Conservation (phyloP, 805 yeast genomes). For the Myxozyma neglecta region DNA sequence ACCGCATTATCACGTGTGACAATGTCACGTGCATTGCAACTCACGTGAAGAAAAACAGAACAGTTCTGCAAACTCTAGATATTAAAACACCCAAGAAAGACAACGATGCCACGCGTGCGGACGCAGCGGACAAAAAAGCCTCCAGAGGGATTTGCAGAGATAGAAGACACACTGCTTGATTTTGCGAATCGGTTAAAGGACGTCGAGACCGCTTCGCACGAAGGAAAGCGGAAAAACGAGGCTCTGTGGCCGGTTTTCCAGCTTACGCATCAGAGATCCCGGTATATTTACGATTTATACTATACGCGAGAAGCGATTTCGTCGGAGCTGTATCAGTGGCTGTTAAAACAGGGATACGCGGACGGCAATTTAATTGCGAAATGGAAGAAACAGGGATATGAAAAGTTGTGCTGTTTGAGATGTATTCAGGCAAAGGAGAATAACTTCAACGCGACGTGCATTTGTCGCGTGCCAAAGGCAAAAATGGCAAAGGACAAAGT, state of each 20-base stretch:
- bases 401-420: slow-evolving; percentile 75
- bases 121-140: slow-evolving; percentile 52
- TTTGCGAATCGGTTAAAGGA: slow-evolving; percentile 60
- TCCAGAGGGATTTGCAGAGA: slow-evolving; percentile 72
- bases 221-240: slow-evolving; percentile 54
- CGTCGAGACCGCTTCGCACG: slow-evolving; percentile 39
- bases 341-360: slow-evolving; percentile 62
- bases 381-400: slow-evolving; percentile 85
- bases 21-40: no score
- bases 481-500: slow-evolving; percentile 42
- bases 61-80: no score
- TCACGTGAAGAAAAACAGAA: no score
- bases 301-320: slow-evolving; percentile 70
- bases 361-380: slow-evolving; percentile 76
- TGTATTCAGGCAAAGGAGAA: slow-evolving; percentile 69
- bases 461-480: slow-evolving; percentile 79
- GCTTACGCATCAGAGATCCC: slow-evolving; percentile 70
- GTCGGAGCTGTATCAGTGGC: slow-evolving; percentile 68
- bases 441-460: slow-evolving; percentile 68
- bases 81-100: not conserved
- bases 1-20: not conserved
- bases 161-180: slow-evolving; percentile 64
- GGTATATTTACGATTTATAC: slow-evolving; percentile 72
- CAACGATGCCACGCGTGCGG: slow-evolving; percentile 49
- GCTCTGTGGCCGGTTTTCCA: slow-evolving; percentile 68